Evolutionary conservation across 192 early-diverging fungal genomes (phyloP).

Genomic region (Rhizoclosmatium globosum): DNA sequence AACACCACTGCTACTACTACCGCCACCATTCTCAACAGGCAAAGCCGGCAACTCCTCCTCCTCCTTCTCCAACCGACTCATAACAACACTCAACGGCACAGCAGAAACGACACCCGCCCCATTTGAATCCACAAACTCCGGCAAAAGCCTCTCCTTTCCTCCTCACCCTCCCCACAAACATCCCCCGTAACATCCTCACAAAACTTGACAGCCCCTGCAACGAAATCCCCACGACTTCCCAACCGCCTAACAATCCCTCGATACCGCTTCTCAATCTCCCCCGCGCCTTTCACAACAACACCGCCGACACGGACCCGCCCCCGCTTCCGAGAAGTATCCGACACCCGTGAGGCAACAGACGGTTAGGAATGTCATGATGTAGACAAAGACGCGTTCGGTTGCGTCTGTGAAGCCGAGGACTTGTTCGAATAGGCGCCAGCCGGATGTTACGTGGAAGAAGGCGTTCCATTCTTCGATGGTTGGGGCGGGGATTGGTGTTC

Average conservation of each 20-base stretch:
- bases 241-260: conserved; percentile 21
- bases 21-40: neutral
- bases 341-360: neutral
- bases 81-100: neutral
- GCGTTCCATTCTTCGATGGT: neutral
- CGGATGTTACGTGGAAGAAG: conserved; percentile 22
- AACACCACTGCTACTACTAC: neutral
- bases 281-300: conserved; percentile 12
- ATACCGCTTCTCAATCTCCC: conserved; percentile 2
- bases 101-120: neutral
- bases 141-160: conserved; percentile 5
- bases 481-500: neutral
- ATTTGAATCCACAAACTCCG: neutral
- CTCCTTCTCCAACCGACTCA: neutral
- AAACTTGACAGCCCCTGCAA: neutral
- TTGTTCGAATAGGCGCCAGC: conserved; percentile 23
- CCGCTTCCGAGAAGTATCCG: conserved; percentile 7
- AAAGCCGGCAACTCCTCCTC: neutral
- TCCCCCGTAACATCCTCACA: neutral
- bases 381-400: conserved; percentile 21
- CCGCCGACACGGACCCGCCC: neutral
- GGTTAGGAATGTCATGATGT: conserved; percentile 4
- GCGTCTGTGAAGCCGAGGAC: conserved; percentile 26
- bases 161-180: neutral
- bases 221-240: neutral